Percentiles rank a stretch among this genome's conserved stretches.
These are phyloP conservation scores for Suillus alpinus DNA, from an alignment of 768 basidiomycete genomes.

Conservation along the genomic window DNA sequence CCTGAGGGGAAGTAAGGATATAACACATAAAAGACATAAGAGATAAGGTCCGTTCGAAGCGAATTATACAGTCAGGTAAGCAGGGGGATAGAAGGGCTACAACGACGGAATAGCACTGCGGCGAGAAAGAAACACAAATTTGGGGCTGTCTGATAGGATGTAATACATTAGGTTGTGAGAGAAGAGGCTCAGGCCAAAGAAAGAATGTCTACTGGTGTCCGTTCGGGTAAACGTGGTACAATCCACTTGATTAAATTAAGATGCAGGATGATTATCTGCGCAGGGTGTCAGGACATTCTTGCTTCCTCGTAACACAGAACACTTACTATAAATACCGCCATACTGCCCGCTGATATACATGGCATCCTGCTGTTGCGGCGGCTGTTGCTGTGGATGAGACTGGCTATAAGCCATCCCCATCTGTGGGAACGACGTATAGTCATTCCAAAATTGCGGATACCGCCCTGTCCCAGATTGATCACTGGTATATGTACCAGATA, in stretches of 20 bases:
- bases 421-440: slow-evolving; percentile 52
- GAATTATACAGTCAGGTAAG: not conserved
- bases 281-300: not conserved
- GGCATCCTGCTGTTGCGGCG: slow-evolving; percentile 14
- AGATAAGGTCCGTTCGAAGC: not conserved
- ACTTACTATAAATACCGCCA: slow-evolving; percentile 28
- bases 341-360: slow-evolving; percentile 26
- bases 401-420: slow-evolving; percentile 40
- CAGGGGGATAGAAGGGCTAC: not conserved
- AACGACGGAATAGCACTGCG: not conserved
- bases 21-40: not conserved
- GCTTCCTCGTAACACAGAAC: not conserved
- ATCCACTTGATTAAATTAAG: slow-evolving; percentile 3
- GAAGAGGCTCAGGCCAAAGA: not conserved
- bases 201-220: not conserved
- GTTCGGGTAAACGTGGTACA: not conserved
- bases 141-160: not conserved
- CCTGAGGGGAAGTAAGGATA: not conserved
- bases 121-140: not conserved
- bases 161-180: not conserved
- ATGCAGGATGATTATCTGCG: slow-evolving; percentile 5
- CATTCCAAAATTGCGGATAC: slow-evolving; percentile 56
- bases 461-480: slow-evolving; percentile 25
- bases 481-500: slow-evolving; percentile 13
- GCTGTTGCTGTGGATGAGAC: slow-evolving; percentile 6